These are phyloP conservation scores for Claviceps arundinis DNA, from an alignment of 2,329 filamentous ascomycete species.

Conservation along the genomic window DNA sequence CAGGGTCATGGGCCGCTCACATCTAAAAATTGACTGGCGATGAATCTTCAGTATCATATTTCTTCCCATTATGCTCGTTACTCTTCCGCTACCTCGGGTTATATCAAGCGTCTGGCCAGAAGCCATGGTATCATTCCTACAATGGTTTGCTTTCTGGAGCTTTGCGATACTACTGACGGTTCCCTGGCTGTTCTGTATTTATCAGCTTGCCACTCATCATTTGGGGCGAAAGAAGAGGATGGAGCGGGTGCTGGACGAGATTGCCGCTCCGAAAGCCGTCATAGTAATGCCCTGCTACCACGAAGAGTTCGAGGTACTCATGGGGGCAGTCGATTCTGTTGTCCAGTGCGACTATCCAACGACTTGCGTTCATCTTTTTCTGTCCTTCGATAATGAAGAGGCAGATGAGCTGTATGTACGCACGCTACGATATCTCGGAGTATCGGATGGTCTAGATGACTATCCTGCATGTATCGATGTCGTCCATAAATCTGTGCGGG, in stretches of 20 bases:
- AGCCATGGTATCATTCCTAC: slow-evolving; percentile 55
- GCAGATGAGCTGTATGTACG: slow-evolving; percentile 82
- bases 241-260: slow-evolving; percentile 71
- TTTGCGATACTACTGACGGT: slow-evolving; percentile 76
- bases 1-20: neutral
- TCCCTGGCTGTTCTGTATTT: slow-evolving; percentile 88
- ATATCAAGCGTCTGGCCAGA: slow-evolving; percentile 61
- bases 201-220: slow-evolving; percentile 77
- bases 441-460: slow-evolving; percentile 59
- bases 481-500: slow-evolving; percentile 64
- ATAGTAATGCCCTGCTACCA: slow-evolving; percentile 97
- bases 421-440: slow-evolving; percentile 73
- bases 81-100: slow-evolving; percentile 64
- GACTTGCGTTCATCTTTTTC: slow-evolving; percentile 83
- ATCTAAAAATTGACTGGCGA: neutral
- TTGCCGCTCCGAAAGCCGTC: slow-evolving; percentile 82
- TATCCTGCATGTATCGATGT: slow-evolving; percentile 90
- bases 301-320: slow-evolving; percentile 70
- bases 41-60: slow-evolving; percentile 54
- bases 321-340: slow-evolving; percentile 80
- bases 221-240: slow-evolving; percentile 71
- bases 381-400: slow-evolving; percentile 85
- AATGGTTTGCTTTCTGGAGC: slow-evolving; percentile 93
- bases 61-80: slow-evolving; percentile 87
- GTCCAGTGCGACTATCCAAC: slow-evolving; percentile 89